Percentiles rank a stretch among this genome's conserved stretches.
These are phyloP conservation scores for Blastobotrys terrestris DNA, from an alignment of 805 yeast genomes.

Conservation along the genomic window DNA sequence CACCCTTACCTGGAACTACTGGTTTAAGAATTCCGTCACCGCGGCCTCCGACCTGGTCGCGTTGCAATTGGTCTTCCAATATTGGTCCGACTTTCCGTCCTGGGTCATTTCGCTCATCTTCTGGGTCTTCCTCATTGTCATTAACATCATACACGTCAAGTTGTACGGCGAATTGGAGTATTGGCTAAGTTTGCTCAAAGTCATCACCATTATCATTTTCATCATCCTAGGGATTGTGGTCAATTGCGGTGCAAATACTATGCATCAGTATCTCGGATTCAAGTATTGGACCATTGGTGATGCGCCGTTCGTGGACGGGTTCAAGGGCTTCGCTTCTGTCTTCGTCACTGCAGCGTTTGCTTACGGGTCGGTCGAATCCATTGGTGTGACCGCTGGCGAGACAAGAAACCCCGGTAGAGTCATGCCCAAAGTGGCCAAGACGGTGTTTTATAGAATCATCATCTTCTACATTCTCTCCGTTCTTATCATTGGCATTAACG, in stretches of 20 bases:
- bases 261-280: slow-evolving; percentile 57
- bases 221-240: slow-evolving; percentile 70
- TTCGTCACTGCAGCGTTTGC: slow-evolving; percentile 69
- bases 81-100: slow-evolving; percentile 70
- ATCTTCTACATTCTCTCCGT: slow-evolving; percentile 69
- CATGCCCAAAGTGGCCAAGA: slow-evolving; percentile 72
- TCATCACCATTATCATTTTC: slow-evolving; percentile 68
- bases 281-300: slow-evolving; percentile 54
- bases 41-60: slow-evolving; percentile 83
- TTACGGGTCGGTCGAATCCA: slow-evolving; percentile 81
- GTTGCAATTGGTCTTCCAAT: slow-evolving; percentile 71
- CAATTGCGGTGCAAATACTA: slow-evolving; percentile 81
- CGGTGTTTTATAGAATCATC: slow-evolving; percentile 62
- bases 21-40: slow-evolving; percentile 66
- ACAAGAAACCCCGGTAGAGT: slow-evolving; percentile 63
- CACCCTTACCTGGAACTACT: slow-evolving; percentile 75
- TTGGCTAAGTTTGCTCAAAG: slow-evolving; percentile 68
- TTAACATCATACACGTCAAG: slow-evolving; percentile 67
- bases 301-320: slow-evolving; percentile 40
- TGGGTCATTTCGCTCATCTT: slow-evolving; percentile 65
- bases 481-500: slow-evolving; percentile 69
- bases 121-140: slow-evolving; percentile 52
- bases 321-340: slow-evolving; percentile 67
- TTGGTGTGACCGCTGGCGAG: slow-evolving; percentile 83
- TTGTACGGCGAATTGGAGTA: slow-evolving; percentile 81